Percentiles rank a stretch among this genome's conserved stretches.
Evolutionary conservation across 192 early-diverging fungal genomes (phyloP).

Genomic region (Coemansia sp.): DNA sequence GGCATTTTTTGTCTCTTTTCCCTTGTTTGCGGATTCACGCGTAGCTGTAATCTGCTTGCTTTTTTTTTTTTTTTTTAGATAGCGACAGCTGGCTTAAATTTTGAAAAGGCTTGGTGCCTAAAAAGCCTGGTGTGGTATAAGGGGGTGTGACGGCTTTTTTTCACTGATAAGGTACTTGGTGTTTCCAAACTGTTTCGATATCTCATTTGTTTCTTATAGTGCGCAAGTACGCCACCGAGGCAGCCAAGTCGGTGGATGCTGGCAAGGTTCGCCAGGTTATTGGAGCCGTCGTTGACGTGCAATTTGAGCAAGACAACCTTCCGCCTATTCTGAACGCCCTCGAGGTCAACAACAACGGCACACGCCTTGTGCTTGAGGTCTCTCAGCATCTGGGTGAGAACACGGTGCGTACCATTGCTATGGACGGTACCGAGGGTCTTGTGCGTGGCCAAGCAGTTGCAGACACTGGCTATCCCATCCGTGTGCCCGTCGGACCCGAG

Average conservation of each 20-base stretch:
- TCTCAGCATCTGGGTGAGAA: slow-evolving; percentile 97
- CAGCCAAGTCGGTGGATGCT: slow-evolving; percentile 51
- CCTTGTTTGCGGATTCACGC: background rate
- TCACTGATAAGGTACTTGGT: background rate
- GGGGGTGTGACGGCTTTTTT: background rate
- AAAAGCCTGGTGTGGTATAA: too few species aligned
- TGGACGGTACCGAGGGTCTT: slow-evolving; percentile 98
- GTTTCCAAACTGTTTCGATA: background rate
- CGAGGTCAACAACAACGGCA: slow-evolving; percentile 79
- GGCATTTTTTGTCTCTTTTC: background rate
- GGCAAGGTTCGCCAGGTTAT: slow-evolving; percentile 92
- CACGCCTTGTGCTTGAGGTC: slow-evolving; percentile 92
- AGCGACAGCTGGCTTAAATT: too few species aligned
- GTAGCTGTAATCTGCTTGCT: too few species aligned
- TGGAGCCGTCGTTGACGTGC: slow-evolving; percentile 98
- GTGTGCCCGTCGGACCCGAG: slow-evolving; percentile 89
- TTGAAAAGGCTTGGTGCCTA: too few species aligned
- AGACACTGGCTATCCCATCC: slow-evolving; percentile 93
- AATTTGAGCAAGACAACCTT: slow-evolving; percentile 85
- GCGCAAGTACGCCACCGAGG: slow-evolving; percentile 65
- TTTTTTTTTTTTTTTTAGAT: too few species aligned
- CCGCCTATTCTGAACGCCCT: slow-evolving; percentile 96
- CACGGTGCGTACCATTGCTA: slow-evolving; percentile 98
- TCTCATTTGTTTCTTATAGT: slow-evolving; percentile 16
- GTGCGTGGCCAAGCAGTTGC: slow-evolving; percentile 91